Percentiles rank a stretch among this genome's conserved stretches.
These are phyloP conservation scores for Elasticomyces elasticus DNA, from an alignment of 495 filamentous ascomycete genomes.

Conservation along the genomic window DNA sequence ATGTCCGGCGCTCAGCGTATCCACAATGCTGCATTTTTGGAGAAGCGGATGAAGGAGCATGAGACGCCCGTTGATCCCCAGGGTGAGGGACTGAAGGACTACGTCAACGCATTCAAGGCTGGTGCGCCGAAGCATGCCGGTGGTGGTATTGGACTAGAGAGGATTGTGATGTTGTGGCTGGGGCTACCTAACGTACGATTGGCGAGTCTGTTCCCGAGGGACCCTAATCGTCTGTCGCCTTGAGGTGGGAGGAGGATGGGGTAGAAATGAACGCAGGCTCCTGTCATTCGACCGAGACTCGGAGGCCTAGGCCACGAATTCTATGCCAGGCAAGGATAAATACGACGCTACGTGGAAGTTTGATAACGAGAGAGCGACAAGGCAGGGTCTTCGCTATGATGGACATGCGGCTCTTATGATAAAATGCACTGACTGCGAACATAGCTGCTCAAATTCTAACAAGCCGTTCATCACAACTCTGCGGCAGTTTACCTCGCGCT, in stretches of 20 bases:
- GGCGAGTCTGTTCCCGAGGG: constrained; percentile 69
- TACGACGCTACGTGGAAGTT: too few species aligned
- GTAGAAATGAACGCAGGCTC: neutral
- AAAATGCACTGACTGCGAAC: too few species aligned
- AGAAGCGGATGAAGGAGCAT: constrained; percentile 57
- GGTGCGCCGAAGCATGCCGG: constrained; percentile 76
- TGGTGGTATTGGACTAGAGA: constrained; percentile 77
- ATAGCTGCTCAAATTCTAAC: too few species aligned
- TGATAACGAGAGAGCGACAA: too few species aligned
- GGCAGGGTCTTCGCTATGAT: too few species aligned
- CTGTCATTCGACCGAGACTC: too few species aligned
- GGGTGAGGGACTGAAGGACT: constrained; percentile 69
- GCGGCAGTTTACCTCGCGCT: too few species aligned
- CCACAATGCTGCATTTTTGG: constrained; percentile 59
- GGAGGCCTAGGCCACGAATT: neutral
- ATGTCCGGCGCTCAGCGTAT: constrained; percentile 82
- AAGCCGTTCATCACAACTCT: too few species aligned
- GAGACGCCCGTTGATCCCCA: constrained; percentile 56
- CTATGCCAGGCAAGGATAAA: neutral
- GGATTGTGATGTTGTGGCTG: constrained; percentile 82
- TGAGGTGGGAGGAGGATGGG: constrained; percentile 29
- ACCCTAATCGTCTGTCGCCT: constrained; percentile 71
- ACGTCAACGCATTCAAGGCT: constrained; percentile 69
- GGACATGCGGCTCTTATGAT: too few species aligned
- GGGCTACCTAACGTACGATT: constrained; percentile 72